Base-by-base conservation (phyloP, 2,329 filamentous ascomycete genomes). In the Mollisia scopiformis region DNA sequence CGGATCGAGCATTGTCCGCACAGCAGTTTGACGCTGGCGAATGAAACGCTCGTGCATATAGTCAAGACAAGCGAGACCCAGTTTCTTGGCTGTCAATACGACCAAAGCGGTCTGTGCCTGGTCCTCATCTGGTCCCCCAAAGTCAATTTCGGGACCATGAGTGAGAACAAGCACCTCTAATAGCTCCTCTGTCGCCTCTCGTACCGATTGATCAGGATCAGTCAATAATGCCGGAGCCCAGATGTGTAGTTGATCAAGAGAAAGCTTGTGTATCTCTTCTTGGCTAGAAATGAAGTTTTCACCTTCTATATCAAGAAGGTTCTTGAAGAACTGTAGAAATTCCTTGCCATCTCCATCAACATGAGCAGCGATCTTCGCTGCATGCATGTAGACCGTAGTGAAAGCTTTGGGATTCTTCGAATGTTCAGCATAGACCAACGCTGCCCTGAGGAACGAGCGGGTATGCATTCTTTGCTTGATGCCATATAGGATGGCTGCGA, bases 191-290 rank as follows among this genome's bases (percentile, higher is more conserved):
- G 82, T 81, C 46, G 74, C 75, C 33, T 72, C 71, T 33, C 82
- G 76, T 25, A 85, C 78, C 3, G 67, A 63, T 30, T 70, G 72
- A 46, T 84, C 81, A 7, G 75, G 77, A 62, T 82, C 81, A n/a
- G 81, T 77, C 23, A 86, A 77, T 14, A 86, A 71, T 1, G 77
- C 75, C 8, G 83, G 83, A 3, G 76, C 81, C 81, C 82, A 85
- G 41, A 77, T 73, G 1, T 75, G 74, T 14, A 82, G 71, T n/a
- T 73, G 74, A 16, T 78, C 72, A 31, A 81, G 68, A 21, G 79
- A 64, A 19, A 68, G 43, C 66, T 65, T 66, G 77, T 78, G 68
- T 46, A 71, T 55, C 11, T 71, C 63, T 23, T 70, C 68, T 19
- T 57, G n/a, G n/a, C n/a, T 57, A 77, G 77, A 47, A 80, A 85